A percentile compares a stretch with the other conserved stretches of the same genome.
Evolutionary conservation across 371 early-diverging fungal species (phyloP).

Genomic region (Smittium culicis): DNA sequence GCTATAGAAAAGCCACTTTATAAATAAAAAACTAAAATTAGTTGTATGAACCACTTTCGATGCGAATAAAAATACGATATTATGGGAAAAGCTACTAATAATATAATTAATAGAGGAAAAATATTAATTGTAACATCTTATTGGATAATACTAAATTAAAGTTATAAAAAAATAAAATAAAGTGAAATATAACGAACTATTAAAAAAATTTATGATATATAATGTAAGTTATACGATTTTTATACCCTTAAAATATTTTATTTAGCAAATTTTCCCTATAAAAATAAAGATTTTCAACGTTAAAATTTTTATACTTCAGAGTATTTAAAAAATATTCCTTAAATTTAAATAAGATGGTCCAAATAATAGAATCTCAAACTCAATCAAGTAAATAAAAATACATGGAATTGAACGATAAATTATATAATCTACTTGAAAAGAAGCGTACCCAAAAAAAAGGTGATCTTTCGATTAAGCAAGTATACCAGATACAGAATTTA

Average conservation of each 20-base stretch:
- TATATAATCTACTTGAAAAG: neutral
- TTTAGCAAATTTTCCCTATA: neutral
- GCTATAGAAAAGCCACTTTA: too few species aligned
- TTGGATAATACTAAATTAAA: neutral
- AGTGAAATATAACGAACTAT: neutral
- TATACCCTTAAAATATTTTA: neutral
- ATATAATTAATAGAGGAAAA: neutral
- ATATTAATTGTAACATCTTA: neutral
- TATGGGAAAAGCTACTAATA: too few species aligned
- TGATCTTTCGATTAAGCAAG: neutral
- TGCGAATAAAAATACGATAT: too few species aligned
- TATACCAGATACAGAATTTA: neutral
- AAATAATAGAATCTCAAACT: neutral
- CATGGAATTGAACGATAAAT: neutral
- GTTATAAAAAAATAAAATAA: constrained; percentile 1
- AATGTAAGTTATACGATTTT: neutral
- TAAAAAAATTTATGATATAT: neutral
- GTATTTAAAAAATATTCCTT: neutral
- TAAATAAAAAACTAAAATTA: too few species aligned
- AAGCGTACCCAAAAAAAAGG: neutral
- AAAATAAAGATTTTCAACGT: neutral
- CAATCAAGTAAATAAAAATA: neutral
- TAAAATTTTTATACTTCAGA: neutral
- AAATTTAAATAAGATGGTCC: neutral
- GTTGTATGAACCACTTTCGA: too few species aligned